Base-by-base conservation (phyloP, 768 basidiomycete species). In the Boletus sp. region DNA sequence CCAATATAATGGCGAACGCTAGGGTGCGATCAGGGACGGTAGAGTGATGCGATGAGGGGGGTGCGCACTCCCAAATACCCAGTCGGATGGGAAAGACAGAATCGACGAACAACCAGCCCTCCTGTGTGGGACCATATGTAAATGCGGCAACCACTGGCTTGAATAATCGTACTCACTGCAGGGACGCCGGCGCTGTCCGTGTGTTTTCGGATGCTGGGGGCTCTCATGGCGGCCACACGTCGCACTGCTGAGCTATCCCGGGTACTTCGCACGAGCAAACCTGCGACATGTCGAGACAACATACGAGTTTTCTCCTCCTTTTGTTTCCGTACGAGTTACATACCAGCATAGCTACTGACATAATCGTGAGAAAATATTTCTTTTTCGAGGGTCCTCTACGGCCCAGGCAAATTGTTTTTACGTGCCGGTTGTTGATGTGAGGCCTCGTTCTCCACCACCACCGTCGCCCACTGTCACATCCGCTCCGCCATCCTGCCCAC, bases 71-170 rank as follows among this genome's bases (percentile, higher is more conserved):
- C 83, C 86, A 87, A 53, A 75, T 67, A 7, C 80, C 87, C 27
- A 90, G 69, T 54, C 82, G 79, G 32, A 90, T 77, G 1, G 90
- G 91, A 67, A 91, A 91, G 33, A 93, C 80, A 1, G 87, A 87
- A 62, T 90, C 87, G 42, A 91, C 73, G 64, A 84, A 93, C 27
- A 92, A 68, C 79, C 83, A 87, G 2, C 74, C 83, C 50, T 84
- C 76, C 41, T 71, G 64, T n/a, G 64, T 58, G 58, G 63, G 47
- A 19, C 49, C 23, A 53, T 32, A 45, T 56, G 27, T 61, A 35
- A 42, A 43, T 14, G 42, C n/a, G 15, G 29, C 32, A 7, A 47
- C 61, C 52, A 54, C 29, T 59, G 33, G 52, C 41, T 25, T 25
- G 25, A 53, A 54, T 48, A 55, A 54, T 54, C 38, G 13, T 13